These are phyloP conservation scores for Yamadazyma scolyti DNA, from an alignment of 805 yeast genomes.

Conservation along the genomic window DNA sequence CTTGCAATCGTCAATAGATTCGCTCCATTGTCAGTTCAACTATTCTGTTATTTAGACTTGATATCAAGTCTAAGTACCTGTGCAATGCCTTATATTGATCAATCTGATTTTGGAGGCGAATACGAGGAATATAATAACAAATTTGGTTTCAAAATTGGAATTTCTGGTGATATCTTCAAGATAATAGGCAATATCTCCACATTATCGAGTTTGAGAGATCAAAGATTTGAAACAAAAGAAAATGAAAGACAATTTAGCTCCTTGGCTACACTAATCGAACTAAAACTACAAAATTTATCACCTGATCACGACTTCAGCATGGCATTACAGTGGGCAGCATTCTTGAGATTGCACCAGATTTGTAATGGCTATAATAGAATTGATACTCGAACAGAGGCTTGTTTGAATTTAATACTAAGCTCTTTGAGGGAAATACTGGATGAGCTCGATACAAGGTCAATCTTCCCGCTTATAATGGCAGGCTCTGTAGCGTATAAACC, in stretches of 20 bases:
- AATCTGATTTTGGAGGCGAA: slow-evolving; percentile 5
- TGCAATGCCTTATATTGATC: slow-evolving; percentile 16
- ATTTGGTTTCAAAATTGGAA: slow-evolving; percentile 24
- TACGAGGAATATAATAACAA: slow-evolving; percentile 16
- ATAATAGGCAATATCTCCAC: slow-evolving; percentile 23
- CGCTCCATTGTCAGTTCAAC: slow-evolving; percentile 19
- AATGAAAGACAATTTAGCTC: slow-evolving; percentile 19
- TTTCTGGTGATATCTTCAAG: slow-evolving; percentile 25
- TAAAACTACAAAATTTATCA: slow-evolving; percentile 23
- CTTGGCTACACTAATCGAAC: slow-evolving; percentile 21
- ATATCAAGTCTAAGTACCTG: slow-evolving; percentile 25
- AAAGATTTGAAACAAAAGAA: slow-evolving; percentile 12
- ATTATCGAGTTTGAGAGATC: slow-evolving; percentile 17
- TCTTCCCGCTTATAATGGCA: slow-evolving; percentile 24
- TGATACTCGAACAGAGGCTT: slow-evolving; percentile 19
- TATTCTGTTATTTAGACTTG: slow-evolving; percentile 25
- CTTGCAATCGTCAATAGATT: slow-evolving; percentile 12
- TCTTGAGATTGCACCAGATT: slow-evolving; percentile 24
- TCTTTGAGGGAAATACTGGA: slow-evolving; percentile 16
- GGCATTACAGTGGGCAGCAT: slow-evolving; percentile 26
- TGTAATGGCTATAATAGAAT: slow-evolving; percentile 21
- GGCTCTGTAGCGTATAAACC: slow-evolving; percentile 20
- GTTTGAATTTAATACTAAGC: slow-evolving; percentile 18
- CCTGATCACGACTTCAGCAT: slow-evolving; percentile 21
- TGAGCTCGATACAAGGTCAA: slow-evolving; percentile 20